A percentile compares a stretch with the other conserved stretches of the same genome.
Conservation (phyloP, 129 eudicot genomes). For the carrot (Daucus carota) region DH1_v3.0 NC_030383.2:16170501-16171000, state of each 20-base stretch:
- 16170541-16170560: not conserved
- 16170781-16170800: not conserved
- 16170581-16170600: not conserved
- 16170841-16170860: not conserved
- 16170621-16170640: not conserved
- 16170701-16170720: not conserved
- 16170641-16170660: too few relatives aligned
- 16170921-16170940: constrained; percentile 28
- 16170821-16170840: not conserved
- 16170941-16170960: constrained; percentile 47
- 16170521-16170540: too few relatives aligned
- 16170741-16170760: not conserved
- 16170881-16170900: constrained; percentile 11
- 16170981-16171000: constrained; percentile 80
- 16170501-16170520: too few relatives aligned
- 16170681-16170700: not conserved
- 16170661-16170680: too few relatives aligned
- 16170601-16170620: not conserved
- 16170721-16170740: not conserved
- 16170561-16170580: not conserved
- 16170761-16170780: not conserved
- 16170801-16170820: too few relatives aligned
- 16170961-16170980: constrained; percentile 67
- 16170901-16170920: constrained; percentile 23
- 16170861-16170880: not conserved